These are phyloP conservation scores for Hemerocallis citrina DNA, from an alignment of 106 monocot species.

Conservation along the genomic window DNA sequence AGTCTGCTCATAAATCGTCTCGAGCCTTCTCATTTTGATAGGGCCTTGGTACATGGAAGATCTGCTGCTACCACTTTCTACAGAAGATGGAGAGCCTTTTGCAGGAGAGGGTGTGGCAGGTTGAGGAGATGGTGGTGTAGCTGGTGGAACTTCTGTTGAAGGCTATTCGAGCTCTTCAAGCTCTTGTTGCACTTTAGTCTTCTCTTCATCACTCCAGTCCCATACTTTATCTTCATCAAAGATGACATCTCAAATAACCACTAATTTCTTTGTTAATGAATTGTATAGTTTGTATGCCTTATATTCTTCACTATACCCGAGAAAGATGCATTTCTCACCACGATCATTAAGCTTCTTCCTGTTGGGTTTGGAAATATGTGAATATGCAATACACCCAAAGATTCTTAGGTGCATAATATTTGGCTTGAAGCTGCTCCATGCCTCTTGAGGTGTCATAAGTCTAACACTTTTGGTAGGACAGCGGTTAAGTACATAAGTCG, in stretches of 20 bases:
- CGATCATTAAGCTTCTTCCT: slow-evolving; percentile 3
- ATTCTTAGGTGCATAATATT: background rate
- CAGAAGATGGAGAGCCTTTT: background rate
- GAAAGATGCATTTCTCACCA: background rate
- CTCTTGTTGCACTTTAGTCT: background rate
- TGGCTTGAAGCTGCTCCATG: slow-evolving; percentile 1
- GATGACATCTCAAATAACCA: background rate
- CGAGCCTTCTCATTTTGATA: no score
- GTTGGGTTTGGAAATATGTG: background rate
- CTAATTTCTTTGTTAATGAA: background rate
- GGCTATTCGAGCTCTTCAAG: no score
- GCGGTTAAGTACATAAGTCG: background rate
- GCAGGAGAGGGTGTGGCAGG: no score
- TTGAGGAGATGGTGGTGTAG: background rate
- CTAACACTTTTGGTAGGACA: slow-evolving; percentile 7
- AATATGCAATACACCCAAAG: slow-evolving; percentile 2
- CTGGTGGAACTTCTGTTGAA: no score
- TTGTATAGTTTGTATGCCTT: background rate
- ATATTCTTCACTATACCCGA: background rate
- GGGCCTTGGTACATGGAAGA: background rate
- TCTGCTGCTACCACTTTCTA: background rate
- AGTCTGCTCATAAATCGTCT: no score
- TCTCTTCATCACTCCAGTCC: background rate
- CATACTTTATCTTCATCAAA: no score
- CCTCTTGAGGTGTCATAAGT: slow-evolving; percentile 1